Evolutionary conservation across 139 green algal genomes (phyloP), one percentile per base, ranked within the genome.

Genomic region (Edaphochlamys debaryana): DNA sequence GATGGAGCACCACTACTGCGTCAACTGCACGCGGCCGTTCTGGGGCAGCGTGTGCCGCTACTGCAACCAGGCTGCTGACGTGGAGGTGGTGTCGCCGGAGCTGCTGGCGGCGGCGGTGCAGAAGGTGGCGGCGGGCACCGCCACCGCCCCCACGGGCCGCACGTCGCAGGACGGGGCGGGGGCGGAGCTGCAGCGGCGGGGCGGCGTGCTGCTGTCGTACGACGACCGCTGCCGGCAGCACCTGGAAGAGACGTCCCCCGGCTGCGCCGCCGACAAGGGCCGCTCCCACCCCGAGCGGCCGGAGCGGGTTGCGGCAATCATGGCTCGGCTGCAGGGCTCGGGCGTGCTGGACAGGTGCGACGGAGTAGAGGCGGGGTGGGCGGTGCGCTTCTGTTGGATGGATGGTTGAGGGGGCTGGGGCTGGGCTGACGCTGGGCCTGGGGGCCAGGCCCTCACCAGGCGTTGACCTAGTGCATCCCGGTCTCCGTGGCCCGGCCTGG

Each of bases 231-330:
- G 78, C 52, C 40, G 78, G 66, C 29, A n/a, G 32, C 78, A 84
- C 41, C 45, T 84, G 78, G 66, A 76, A 48, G 66, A 84, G 42
- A 29, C 29, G 79, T 41, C n/a, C 22, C 80, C 69, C 30, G 58
- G 69, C n/a, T 27, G 6, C 27, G 22, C 60, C 27, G 52, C 34
- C 2, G 62, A 75, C 69, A 48, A 76, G 71, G 74, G 78, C 2
- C 69, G 77, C 29, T 60, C 71, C 62, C 84, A 92, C 72, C 90
- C 89, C 36, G 90, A 94, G 82, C 81, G 94, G 1, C 92, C 94
- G 34, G 94, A 97, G 86, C 87, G 94, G 11, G 68, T 97, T 40
- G 86, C 82, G 15, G 92, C 93, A 30, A 88, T 97, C 32, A 90
- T 96, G 84, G 87, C 90, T 0, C 86, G 94, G 20, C 77, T 97